phyloP scores from a whole-genome alignment of 75 land plant genomes.

The Picea sitchensis region DNA sequence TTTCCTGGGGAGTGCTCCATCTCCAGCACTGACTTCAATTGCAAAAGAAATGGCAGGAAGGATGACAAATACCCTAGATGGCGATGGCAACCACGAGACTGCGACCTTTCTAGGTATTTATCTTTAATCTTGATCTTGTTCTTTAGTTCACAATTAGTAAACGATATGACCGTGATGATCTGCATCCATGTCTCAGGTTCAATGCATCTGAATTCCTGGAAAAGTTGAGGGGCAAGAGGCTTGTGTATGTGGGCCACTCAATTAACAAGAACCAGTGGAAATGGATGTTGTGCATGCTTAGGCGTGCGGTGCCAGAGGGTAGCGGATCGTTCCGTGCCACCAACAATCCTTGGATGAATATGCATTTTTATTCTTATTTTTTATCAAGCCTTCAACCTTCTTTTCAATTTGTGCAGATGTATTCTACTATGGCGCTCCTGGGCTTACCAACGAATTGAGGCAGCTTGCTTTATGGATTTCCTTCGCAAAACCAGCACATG shows the following conservation, averaged over 20 bases:
- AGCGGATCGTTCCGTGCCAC: too few species aligned
- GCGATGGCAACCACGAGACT: slow-evolving; percentile 39
- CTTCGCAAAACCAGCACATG: slow-evolving; percentile 51
- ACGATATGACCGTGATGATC: too few species aligned
- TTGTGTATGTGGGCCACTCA: slow-evolving; percentile 31
- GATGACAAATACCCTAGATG: slow-evolving; percentile 34
- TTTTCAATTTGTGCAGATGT: slow-evolving; percentile 49
- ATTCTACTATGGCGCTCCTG: slow-evolving; percentile 75
- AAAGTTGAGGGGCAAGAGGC: slow-evolving; percentile 23
- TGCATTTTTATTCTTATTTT: not conserved
- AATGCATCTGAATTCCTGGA: slow-evolving; percentile 23
- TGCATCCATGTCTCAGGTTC: slow-evolving; percentile 15
- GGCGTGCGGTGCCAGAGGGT: not conserved
- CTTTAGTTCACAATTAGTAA: too few species aligned
- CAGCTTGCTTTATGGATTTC: slow-evolving; percentile 48
- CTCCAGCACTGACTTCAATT: slow-evolving; percentile 25
- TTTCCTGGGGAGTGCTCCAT: slow-evolving; percentile 10
- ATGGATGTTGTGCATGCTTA: too few species aligned
- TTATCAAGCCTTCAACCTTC: too few species aligned
- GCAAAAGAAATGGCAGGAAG: slow-evolving; percentile 39
- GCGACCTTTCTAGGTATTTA: slow-evolving; percentile 27
- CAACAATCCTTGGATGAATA: too few species aligned
- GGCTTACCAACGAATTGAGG: slow-evolving; percentile 55
- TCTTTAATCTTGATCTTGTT: too few species aligned
- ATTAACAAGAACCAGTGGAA: too few species aligned